phyloP scores from a whole-genome alignment of 495 filamentous ascomycete genomes.

The Aspergillus biplanus region DNA sequence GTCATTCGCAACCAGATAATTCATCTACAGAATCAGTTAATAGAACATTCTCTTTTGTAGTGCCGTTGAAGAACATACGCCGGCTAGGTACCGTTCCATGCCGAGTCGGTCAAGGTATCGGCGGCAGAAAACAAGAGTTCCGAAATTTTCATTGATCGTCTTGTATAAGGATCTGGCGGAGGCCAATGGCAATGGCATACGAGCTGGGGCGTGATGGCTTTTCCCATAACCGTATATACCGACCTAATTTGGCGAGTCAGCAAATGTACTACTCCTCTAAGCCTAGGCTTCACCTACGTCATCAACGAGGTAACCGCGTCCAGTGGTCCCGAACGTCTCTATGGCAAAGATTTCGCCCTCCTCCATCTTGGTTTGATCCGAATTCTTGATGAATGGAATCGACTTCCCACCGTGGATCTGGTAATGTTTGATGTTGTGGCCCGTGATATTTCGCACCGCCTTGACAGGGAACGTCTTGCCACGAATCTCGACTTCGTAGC shows the following conservation, averaged over 20 bases:
- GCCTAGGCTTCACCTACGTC: slow-evolving; percentile 38
- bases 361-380: slow-evolving; percentile 66
- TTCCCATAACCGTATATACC: slow-evolving; percentile 56
- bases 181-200: slow-evolving; percentile 52
- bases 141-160: slow-evolving; percentile 67
- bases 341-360: slow-evolving; percentile 68
- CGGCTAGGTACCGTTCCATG: slow-evolving; percentile 61
- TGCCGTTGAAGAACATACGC: slow-evolving; percentile 43
- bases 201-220: slow-evolving; percentile 49
- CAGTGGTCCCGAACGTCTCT: slow-evolving; percentile 67
- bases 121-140: slow-evolving; percentile 62
- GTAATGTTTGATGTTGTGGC: slow-evolving; percentile 63
- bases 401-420: slow-evolving; percentile 64
- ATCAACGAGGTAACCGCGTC: slow-evolving; percentile 50
- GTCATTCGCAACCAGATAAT: slow-evolving; percentile 54
- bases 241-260: slow-evolving; percentile 21
- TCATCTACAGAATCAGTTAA: slow-evolving; percentile 41
- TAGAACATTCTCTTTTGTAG: background rate
- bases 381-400: slow-evolving; percentile 63
- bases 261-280: background rate
- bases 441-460: slow-evolving; percentile 58
- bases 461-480: slow-evolving; percentile 62
- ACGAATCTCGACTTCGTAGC: slow-evolving; percentile 63
- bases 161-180: slow-evolving; percentile 61
- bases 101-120: slow-evolving; percentile 68